These are phyloP conservation scores for Suillus lakei DNA, from an alignment of 768 basidiomycete genomes.

Conservation along the genomic window DNA sequence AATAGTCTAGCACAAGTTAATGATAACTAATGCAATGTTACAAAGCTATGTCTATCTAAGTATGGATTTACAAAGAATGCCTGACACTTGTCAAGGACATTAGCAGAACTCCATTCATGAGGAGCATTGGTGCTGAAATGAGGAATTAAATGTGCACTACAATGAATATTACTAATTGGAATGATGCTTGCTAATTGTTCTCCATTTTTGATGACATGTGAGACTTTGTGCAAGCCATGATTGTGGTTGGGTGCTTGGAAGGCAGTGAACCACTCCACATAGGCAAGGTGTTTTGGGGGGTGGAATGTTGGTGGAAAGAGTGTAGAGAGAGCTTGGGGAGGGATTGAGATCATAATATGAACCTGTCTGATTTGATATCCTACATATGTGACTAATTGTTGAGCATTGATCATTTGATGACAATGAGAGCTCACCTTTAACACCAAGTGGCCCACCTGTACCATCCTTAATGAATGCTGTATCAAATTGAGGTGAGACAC, in stretches of 20 bases:
- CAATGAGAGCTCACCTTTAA: too few species aligned
- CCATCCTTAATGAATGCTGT: too few species aligned
- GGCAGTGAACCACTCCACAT: conserved; percentile 22
- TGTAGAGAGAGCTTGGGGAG: conserved; percentile 12
- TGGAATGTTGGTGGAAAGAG: conserved; percentile 22
- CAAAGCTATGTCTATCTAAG: conserved; percentile 33
- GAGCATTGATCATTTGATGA: too few species aligned
- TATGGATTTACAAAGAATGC: conserved; percentile 38
- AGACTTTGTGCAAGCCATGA: conserved; percentile 32
- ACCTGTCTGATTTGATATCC: conserved; percentile 16
- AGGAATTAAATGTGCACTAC: conserved; percentile 37
- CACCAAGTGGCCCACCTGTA: too few species aligned
- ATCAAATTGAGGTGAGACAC: too few species aligned
- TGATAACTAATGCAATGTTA: not conserved
- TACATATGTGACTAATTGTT: not conserved
- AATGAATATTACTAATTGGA: conserved; percentile 20
- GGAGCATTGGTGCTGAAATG: conserved; percentile 34
- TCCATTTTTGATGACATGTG: conserved; percentile 12
- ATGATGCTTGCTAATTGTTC: too few species aligned
- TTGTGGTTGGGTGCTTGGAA: conserved; percentile 27
- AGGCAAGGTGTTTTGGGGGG: conserved; percentile 19
- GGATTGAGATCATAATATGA: conserved; percentile 11
- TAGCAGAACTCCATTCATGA: conserved; percentile 36
- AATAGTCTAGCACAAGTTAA: too few species aligned
- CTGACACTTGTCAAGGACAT: conserved; percentile 33